A percentile compares a stretch with the other conserved stretches of the same genome.
These are phyloP conservation scores for Roridomyces roridus DNA, from an alignment of 768 basidiomycete genomes.

Conservation along the genomic window DNA sequence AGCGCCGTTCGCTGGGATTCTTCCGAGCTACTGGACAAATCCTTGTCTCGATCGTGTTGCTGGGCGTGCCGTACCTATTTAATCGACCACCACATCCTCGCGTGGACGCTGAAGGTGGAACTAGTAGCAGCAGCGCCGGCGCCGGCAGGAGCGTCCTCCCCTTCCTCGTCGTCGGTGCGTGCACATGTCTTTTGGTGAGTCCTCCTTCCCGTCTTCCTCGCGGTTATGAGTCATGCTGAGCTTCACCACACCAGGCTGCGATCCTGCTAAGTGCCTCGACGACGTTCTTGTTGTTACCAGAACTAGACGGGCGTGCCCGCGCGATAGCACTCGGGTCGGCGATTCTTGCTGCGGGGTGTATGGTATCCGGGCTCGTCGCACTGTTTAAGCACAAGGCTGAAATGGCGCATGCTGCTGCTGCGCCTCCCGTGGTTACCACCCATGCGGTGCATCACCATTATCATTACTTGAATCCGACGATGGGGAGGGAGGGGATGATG, in stretches of 20 bases:
- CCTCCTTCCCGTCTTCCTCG: slow-evolving; percentile 11
- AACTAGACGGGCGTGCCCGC: slow-evolving; percentile 67
- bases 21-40: slow-evolving; percentile 61
- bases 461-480: slow-evolving; percentile 16
- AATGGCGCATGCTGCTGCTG: slow-evolving; percentile 44
- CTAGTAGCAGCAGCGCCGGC: slow-evolving; percentile 30
- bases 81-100: slow-evolving; percentile 50
- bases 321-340: slow-evolving; percentile 72
- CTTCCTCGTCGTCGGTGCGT: slow-evolving; percentile 68
- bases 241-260: slow-evolving; percentile 61
- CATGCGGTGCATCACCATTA: too few relatives aligned
- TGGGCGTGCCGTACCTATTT: slow-evolving; percentile 84
- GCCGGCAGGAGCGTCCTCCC: slow-evolving; percentile 50
- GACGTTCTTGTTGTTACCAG: slow-evolving; percentile 81
- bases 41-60: slow-evolving; percentile 65
- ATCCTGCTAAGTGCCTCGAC: slow-evolving; percentile 82
- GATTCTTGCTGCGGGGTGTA: slow-evolving; percentile 70
- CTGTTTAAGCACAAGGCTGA: slow-evolving; percentile 76
- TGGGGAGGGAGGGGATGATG: slow-evolving; percentile 64
- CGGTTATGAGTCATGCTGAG: slow-evolving; percentile 22
- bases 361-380: slow-evolving; percentile 72
- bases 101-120: slow-evolving; percentile 61
- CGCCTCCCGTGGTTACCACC: too few relatives aligned
- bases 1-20: slow-evolving; percentile 40
- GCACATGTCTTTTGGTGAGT: slow-evolving; percentile 69